Conservation (phyloP, 1,139 yeast species). For the Debaryomycetaceae sp. region DNA sequence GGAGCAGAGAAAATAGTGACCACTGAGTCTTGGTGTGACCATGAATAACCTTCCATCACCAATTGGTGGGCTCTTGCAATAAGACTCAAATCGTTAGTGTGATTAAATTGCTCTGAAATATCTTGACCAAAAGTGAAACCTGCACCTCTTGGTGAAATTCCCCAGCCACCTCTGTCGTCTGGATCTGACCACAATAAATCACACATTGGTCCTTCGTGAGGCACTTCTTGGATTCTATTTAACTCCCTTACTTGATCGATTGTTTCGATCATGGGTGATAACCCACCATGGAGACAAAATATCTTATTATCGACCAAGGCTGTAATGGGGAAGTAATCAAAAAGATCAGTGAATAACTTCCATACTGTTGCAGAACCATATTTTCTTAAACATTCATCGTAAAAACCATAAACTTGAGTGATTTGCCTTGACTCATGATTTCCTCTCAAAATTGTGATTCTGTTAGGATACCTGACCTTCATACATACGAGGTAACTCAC, state of each 20-base stretch:
- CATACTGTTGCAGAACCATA: constrained; percentile 96
- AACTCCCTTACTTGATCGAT: constrained; percentile 85
- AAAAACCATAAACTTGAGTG: constrained; percentile 96
- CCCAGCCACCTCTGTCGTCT: constrained; percentile 96
- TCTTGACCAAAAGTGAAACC: constrained; percentile 70
- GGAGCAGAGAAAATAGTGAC: constrained; percentile 99
- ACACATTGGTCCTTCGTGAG: constrained; percentile 99
- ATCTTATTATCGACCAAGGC: constrained; percentile 89
- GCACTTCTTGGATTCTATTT: constrained; percentile 91
- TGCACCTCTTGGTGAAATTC: constrained; percentile 96
- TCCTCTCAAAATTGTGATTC: constrained; percentile 91
- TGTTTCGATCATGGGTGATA: constrained; percentile 88
- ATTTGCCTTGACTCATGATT: constrained; percentile 97
- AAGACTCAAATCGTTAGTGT: constrained; percentile 76
- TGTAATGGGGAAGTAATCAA: constrained; percentile 91
- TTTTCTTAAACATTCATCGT: constrained; percentile 94
- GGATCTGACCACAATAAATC: constrained; percentile 98
- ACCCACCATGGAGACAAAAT: constrained; percentile 95
- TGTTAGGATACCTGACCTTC: constrained; percentile 89
- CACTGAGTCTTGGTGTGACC: constrained; percentile 83
- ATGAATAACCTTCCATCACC: constrained; percentile 91
- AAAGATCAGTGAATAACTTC: constrained; percentile 70
- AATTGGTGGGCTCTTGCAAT: constrained; percentile 97
- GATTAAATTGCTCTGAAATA: constrained; percentile 69
- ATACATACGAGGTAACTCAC: constrained; percentile 87